Conservation (phyloP, 2,329 filamentous ascomycete genomes). For the Fusarium metavorans region DNA sequence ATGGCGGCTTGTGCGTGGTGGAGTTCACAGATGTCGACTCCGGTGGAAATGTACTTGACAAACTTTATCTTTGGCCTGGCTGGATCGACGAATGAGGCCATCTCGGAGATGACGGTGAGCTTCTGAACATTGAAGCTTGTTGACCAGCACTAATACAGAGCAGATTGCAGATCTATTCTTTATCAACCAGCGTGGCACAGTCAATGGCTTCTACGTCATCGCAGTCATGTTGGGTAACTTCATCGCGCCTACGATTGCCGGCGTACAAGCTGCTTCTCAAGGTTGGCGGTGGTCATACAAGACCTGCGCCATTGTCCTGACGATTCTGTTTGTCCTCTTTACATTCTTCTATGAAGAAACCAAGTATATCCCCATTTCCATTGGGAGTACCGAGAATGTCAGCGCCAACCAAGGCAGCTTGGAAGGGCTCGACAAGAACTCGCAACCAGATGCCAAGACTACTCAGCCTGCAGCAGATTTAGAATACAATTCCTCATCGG, state of each 20-base stretch:
- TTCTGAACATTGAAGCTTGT: neutral
- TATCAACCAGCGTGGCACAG: constrained; percentile 42
- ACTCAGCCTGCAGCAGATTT: neutral
- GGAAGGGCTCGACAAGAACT: neutral
- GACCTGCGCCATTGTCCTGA: constrained; percentile 26
- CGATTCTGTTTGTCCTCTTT: constrained; percentile 29
- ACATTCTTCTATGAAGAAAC: constrained; percentile 38
- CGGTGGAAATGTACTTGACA: neutral
- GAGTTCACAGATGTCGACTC: neutral
- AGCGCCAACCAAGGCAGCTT: neutral
- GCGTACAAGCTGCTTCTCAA: constrained; percentile 15
- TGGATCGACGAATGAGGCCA: constrained; percentile 51
- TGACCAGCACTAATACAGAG: neutral
- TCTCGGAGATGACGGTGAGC: constrained; percentile 49
- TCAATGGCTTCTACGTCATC: constrained; percentile 44
- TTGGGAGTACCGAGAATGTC: neutral
- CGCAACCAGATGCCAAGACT: neutral
- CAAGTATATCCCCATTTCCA: constrained; percentile 35
- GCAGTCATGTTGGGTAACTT: constrained; percentile 41
- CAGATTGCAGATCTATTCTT: constrained; percentile 47
- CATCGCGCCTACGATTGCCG: constrained; percentile 29
- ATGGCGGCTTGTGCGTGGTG: constrained; percentile 28
- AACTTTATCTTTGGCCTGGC: constrained; percentile 47
- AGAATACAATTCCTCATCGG: neutral
- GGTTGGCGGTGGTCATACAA: constrained; percentile 33